Base-by-base conservation (phyloP, 2,329 filamentous ascomycete genomes). In the Nemania sp. region DNA sequence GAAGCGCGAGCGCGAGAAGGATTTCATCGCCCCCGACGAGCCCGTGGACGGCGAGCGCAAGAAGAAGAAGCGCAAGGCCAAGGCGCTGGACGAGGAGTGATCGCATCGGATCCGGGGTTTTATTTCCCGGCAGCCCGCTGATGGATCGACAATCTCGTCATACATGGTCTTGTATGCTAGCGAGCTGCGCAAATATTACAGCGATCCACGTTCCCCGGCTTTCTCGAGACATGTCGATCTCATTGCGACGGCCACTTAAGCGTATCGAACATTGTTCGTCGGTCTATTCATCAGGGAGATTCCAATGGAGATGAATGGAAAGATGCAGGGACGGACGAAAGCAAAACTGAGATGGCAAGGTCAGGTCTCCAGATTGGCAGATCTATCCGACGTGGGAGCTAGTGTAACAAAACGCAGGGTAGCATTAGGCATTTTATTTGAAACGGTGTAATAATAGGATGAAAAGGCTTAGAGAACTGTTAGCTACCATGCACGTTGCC, bases 11-110 rank as follows among this genome's bases (percentile, higher is more conserved):
- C 83, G 92, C 62, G 89, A 92, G 75, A 87, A 89, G 74, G 92
- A 95, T 57, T 98, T 93, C 75, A 85, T 96, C 59, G 89, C 94
- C 7, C 95, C 95, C 5, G 87, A 91, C 72, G 95, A 98, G 77
- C 53, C 62, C 3, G 54, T 47, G 15, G 20, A 82, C 80, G 53
- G 78, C 66, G 81, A 83, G 67, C 81, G 82, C 72, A 85, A 86
- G 69, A 86, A 84, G 69, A 86, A 85, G 78, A 87, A 87, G 78
- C 82, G 83, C 70, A 86, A 85, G 79, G 87, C 86, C 78, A 78
- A 62, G 64, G 63, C 76, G 64, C 77, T 74, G 67, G 63, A 66
- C 21, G 65, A 69, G 37, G 64, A 68, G 55, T 65, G 40, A 64
- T 35, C 43, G 10, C 2, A 53, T 57, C n/a, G 10, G 9, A 3